Percentiles rank a stretch among this genome's conserved stretches.
Conservation (phyloP, 1,284 basidiomycete genomes). For the Microbotryum lychnidis-dioicae region DNA sequence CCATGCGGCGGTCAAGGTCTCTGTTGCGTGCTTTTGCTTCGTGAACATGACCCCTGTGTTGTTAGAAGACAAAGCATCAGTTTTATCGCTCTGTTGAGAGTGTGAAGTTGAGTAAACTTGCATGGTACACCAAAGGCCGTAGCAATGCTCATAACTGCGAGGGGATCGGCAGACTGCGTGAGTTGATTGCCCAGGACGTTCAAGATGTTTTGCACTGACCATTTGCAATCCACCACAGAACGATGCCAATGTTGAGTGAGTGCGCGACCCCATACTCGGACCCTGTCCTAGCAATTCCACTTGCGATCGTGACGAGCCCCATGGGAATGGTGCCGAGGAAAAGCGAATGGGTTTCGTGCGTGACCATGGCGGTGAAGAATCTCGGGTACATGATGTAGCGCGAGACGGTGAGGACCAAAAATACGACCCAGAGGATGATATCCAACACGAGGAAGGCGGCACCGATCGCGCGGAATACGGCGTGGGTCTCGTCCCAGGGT, state of each 20-base stretch:
- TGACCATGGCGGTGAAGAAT: constrained; percentile 32
- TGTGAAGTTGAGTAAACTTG: not conserved
- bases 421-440: constrained; percentile 30
- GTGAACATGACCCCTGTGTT: constrained; percentile 30
- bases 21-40: constrained; percentile 27
- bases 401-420: constrained; percentile 29
- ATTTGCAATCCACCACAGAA: constrained; percentile 34
- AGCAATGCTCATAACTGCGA: constrained; percentile 16
- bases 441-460: constrained; percentile 31
- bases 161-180: not conserved
- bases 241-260: constrained; percentile 23
- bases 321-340: constrained; percentile 31
- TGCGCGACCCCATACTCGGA: constrained; percentile 27
- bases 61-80: not conserved
- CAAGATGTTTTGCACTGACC: constrained; percentile 3
- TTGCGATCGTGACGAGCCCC: constrained; percentile 32
- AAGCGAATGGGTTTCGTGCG: constrained; percentile 32
- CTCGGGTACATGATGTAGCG: constrained; percentile 32
- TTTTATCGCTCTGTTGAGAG: too few relatives aligned
- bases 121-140: constrained; percentile 28
- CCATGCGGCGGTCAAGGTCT: constrained; percentile 35
- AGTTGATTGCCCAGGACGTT: not conserved
- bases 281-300: constrained; percentile 28
- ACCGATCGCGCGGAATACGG: constrained; percentile 32
- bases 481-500: constrained; percentile 30